Base-by-base conservation (phyloP, 768 basidiomycete genomes). In the Tricholoma hemisulphureum region DNA sequence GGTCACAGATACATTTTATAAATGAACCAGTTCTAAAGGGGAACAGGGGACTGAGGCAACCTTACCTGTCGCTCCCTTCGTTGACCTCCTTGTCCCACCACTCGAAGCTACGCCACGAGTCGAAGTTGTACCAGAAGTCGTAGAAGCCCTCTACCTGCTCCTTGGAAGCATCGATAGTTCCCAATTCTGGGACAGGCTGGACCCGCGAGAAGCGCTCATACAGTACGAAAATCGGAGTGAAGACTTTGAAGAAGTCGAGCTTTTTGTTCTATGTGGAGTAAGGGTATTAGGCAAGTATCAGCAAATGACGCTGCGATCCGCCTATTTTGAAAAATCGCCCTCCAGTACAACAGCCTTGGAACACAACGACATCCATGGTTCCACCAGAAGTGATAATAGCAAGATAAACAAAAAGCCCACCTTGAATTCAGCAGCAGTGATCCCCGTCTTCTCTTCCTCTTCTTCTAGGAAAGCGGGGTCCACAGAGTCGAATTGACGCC, bases 61-160 rank as follows among this genome's bases (percentile, higher is more conserved):
- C 20, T 28, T 31, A 94, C 93, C 83, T 92, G 71, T 98, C 96
- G 61, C 91, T 93, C 10, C 96, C 96, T 75, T 99, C 96, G 72
- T 98, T 96, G 57, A 93, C 89, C 73, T 99, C 96, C 81, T 99
- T 98, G 78, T 99, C 96, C 63, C 90, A 78, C 81, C 94, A 98
- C 75, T 99, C 96, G 71, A 98, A 99, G 72, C 88, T 92, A 66
- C 96, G 81, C 96, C 96, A 99, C 63, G 89, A 92, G 73, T 98
- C 96, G 75, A 99, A 96, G 82, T 95, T 96, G 82, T 99, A 98
- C 94, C 95, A 99, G 74, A 96, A 97, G 73, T 98, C 91, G 79
- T 99, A 99, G 81, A 99, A 98, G 6, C 76, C 81, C 71, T 96
- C 92, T 54, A 98, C 95, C 56, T 84, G 83, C 62, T 83, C 82